phyloP scores from a whole-genome alignment of 148 eudicot species.

The Arctostaphylos glauca region DNA sequence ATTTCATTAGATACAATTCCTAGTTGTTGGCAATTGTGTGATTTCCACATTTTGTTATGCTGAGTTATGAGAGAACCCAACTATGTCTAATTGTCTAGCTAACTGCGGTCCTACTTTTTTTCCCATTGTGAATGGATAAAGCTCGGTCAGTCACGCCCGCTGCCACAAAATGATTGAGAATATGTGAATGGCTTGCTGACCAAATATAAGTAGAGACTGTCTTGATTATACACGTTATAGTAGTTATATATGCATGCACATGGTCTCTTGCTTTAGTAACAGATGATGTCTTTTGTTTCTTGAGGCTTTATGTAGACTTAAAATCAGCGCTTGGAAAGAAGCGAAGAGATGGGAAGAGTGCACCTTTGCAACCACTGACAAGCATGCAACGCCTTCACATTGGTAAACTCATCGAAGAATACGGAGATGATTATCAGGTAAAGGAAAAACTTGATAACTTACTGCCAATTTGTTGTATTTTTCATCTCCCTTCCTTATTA shows the following conservation, averaged over 20 bases:
- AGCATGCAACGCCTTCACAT: constrained; percentile 64
- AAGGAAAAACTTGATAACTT: not conserved
- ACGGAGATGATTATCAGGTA: constrained; percentile 93
- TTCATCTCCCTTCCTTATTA: constrained; percentile 15
- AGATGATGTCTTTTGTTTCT: not conserved
- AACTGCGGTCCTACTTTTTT: not conserved
- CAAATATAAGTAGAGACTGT: not conserved
- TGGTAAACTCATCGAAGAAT: constrained; percentile 54
- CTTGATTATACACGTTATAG: not conserved
- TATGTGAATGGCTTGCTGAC: not conserved
- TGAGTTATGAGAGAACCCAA: no score
- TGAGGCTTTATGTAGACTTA: constrained; percentile 42
- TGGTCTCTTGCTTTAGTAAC: not conserved
- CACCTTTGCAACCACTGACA: constrained; percentile 75
- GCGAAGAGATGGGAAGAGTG: constrained; percentile 75
- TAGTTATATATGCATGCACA: not conserved
- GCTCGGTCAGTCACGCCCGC: not conserved
- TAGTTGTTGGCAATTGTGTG: no score
- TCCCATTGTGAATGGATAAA: not conserved
- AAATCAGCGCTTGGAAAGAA: constrained; percentile 85
- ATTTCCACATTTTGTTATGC: no score
- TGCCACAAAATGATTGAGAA: not conserved
- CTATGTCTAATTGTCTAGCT: no score
- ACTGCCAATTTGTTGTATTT: not conserved
- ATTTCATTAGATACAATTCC: no score